Evolutionary conservation across 306 rosid species (phyloP), one percentile per base, ranked within the genome.

Genomic region (Medicago truncatula): DNA sequence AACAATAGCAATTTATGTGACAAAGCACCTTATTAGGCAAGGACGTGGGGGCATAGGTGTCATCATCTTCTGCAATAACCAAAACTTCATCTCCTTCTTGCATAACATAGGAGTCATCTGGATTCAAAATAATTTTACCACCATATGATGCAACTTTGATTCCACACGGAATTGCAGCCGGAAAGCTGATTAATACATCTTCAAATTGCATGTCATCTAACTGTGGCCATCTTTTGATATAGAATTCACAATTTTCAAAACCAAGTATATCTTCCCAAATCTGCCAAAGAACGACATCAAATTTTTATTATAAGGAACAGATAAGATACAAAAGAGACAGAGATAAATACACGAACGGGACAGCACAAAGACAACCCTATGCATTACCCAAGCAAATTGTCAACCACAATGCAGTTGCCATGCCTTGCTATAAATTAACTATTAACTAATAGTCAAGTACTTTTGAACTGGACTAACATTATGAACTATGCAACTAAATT

Each of bases 231-330:
- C 93, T 86, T 86, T 89, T 90, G 80, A 93, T 90, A 90, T 93
- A 93, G 80, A 93, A 93, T 81, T 93, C 97, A 84, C 96, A 90
- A 82, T 93, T 89, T 85, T 90, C 98, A 80, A 93, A 93, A 73
- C 98, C 98, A 56, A 93, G 98, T 74, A 93, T 90, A 78, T 93
- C 96, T 85, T 93, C 98, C 98, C 95, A 93, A 47, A 93, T 93
- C 98, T 93, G 92, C 68, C 50, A 88, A 38, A 76, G 50, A 46
- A 65, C 56, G 20, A 58, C 88, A 81, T 59, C 62, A 69, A 20
- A 14, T 46, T 17, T 67, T 49, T 50, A 41, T 31, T 41, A 54
- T 53, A 50, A 54, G 28, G 25, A 71, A 70, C 12, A 59, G 65
- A 71, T 40, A 50, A 62, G 12, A 72, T 2, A 71, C 50, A 71